Percentiles rank a stretch among this genome's conserved stretches.
These are phyloP conservation scores for Cucumis cinereus DNA, from an alignment of 306 rosid species.

Conservation along the genomic window DNA sequence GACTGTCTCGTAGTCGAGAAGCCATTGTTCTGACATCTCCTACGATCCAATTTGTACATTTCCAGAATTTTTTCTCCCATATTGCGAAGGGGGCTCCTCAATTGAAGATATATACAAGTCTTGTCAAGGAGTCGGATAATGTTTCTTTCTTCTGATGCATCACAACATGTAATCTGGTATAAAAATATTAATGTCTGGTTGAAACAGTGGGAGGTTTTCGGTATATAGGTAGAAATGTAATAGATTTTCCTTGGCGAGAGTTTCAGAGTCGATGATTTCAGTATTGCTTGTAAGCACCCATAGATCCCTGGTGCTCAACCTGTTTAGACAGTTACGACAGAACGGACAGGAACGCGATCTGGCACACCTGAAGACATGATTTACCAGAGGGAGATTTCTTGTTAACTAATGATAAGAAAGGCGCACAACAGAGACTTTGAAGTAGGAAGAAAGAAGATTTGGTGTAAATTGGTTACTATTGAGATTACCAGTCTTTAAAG, in stretches of 20 bases:
- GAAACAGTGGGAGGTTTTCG: constrained; percentile 33
- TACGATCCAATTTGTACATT: neutral
- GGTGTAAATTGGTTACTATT: neutral
- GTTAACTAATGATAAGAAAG: neutral
- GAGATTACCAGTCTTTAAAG: constrained; percentile 55
- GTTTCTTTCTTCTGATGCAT: constrained; percentile 6
- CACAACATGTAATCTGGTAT: constrained; percentile 47
- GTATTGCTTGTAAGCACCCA: constrained; percentile 43
- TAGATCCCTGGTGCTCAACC: constrained; percentile 38
- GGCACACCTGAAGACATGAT: constrained; percentile 30
- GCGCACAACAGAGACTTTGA: neutral
- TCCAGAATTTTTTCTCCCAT: neutral
- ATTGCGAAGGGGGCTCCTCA: neutral
- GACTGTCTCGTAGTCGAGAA: neutral
- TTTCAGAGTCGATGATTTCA: constrained; percentile 37
- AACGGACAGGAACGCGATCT: constrained; percentile 78
- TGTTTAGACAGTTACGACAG: constrained; percentile 48
- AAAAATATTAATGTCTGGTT: constrained; percentile 28
- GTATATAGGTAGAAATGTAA: constrained; percentile 39
- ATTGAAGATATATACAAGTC: neutral
- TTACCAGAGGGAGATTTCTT: neutral
- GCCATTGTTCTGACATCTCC: neutral
- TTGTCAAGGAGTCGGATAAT: neutral
- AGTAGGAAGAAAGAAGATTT: neutral
- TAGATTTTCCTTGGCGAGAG: constrained; percentile 49